A percentile compares a stretch with the other conserved stretches of the same genome.
phyloP scores from a whole-genome alignment of 2,329 filamentous ascomycete genomes.

The Trichoderma citrinoviride region DNA sequence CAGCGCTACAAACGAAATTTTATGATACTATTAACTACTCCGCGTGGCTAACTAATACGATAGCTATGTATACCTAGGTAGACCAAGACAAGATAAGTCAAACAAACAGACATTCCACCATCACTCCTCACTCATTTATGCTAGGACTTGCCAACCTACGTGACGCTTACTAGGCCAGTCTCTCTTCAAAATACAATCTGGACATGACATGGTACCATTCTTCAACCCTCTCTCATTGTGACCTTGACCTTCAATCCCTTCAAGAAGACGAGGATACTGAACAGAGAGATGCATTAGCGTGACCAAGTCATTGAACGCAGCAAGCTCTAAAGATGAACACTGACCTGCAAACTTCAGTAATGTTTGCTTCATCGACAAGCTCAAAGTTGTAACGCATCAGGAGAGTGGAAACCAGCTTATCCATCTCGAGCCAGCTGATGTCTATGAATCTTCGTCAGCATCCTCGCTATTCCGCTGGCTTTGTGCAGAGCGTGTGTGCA shows the following conservation, averaged over 20 bases:
- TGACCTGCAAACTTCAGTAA: background rate
- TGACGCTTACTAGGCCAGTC: background rate
- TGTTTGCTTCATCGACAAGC: background rate
- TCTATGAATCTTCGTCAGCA: background rate
- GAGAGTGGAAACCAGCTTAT: background rate
- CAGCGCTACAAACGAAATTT: too few relatives aligned
- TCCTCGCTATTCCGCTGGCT: too few relatives aligned
- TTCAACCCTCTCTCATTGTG: background rate
- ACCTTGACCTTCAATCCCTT: background rate
- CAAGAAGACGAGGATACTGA: background rate
- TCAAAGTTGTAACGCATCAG: background rate
- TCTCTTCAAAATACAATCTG: background rate
- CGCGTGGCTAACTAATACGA: too few relatives aligned
- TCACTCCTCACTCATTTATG: too few relatives aligned
- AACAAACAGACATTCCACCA: too few relatives aligned
- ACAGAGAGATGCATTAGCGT: background rate
- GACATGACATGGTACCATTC: background rate
- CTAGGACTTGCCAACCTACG: too few relatives aligned
- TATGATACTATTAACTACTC: too few relatives aligned
- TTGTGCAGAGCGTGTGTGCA: background rate
- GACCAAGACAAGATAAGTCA: too few relatives aligned
- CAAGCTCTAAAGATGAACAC: background rate
- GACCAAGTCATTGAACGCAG: background rate
- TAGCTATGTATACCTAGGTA: too few relatives aligned
- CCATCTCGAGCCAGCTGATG: background rate